Percentiles rank a stretch among this genome's conserved stretches.
Evolutionary conservation across 2,329 filamentous ascomycete genomes (phyloP).

Genomic region (Trichoderma arundinaceum): DNA sequence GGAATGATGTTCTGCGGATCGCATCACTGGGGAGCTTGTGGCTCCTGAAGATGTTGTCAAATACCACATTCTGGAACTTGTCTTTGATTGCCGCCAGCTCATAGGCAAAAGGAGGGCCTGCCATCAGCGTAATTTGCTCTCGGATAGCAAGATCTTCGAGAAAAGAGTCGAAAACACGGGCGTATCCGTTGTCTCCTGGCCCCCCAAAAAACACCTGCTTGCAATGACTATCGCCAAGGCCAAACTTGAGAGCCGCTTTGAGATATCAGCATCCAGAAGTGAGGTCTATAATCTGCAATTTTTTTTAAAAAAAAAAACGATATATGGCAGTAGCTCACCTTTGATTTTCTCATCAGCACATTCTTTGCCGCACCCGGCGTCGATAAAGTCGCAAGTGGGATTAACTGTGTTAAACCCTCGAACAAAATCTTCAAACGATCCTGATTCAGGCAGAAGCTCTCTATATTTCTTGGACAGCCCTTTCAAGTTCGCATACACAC

Average conservation of each 20-base stretch:
- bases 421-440: slow-evolving; percentile 44
- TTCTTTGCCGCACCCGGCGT: slow-evolving; percentile 51
- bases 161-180: slow-evolving; percentile 47
- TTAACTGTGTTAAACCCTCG: slow-evolving; percentile 50
- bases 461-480: slow-evolving; percentile 46
- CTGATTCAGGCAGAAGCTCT: slow-evolving; percentile 39
- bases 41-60: slow-evolving; percentile 38
- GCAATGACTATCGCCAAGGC: slow-evolving; percentile 48
- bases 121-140: slow-evolving; percentile 45
- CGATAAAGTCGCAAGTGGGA: slow-evolving; percentile 47
- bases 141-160: slow-evolving; percentile 37
- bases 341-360: slow-evolving; percentile 50
- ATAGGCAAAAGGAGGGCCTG: slow-evolving; percentile 47
- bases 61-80: slow-evolving; percentile 38
- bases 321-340: slow-evolving; percentile 39
- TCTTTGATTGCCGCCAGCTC: slow-evolving; percentile 44
- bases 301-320: neutral
- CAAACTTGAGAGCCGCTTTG: slow-evolving; percentile 43
- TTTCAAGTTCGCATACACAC: slow-evolving; percentile 48
- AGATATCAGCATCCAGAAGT: slow-evolving; percentile 5
- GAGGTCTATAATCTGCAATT: neutral
- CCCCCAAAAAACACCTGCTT: slow-evolving; percentile 49
- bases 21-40: slow-evolving; percentile 36
- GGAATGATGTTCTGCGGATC: slow-evolving; percentile 35
- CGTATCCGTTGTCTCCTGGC: slow-evolving; percentile 50